A percentile compares a stretch with the other conserved stretches of the same genome.
Conservation (phyloP, 2,329 filamentous ascomycete species). For the Neurospora crassa region DNA sequence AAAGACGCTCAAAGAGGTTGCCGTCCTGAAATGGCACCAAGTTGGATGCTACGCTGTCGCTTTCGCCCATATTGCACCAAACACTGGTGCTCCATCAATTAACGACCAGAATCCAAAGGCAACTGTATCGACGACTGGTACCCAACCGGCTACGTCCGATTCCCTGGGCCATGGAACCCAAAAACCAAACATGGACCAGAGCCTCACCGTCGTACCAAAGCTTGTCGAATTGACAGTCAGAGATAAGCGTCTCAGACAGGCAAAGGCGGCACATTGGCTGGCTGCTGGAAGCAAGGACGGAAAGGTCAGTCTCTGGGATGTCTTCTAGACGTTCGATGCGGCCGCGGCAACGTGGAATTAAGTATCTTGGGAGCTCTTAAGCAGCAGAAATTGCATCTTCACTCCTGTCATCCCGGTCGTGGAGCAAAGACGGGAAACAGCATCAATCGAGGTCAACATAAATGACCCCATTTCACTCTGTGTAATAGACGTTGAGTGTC, state of each 20-base stretch:
- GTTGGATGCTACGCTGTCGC: conserved; percentile 75
- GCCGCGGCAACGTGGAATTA: background rate
- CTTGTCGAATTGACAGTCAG: conserved; percentile 42
- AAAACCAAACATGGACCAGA: background rate
- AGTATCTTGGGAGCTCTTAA: background rate
- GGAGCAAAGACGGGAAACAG: background rate
- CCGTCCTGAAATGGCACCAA: conserved; percentile 89
- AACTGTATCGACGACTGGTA: background rate
- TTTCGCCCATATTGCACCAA: conserved; percentile 46
- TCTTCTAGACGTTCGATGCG: conserved; percentile 49
- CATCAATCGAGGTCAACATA: background rate
- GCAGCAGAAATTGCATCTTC: background rate
- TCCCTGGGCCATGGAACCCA: background rate
- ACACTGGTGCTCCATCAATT: background rate
- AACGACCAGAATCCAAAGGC: background rate
- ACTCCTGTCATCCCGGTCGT: background rate
- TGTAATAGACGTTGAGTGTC: background rate
- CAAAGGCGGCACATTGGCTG: conserved; percentile 73
- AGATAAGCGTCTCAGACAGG: conserved; percentile 52
- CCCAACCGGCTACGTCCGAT: background rate
- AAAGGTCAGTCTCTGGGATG: conserved; percentile 90
- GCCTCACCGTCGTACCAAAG: conserved; percentile 20
- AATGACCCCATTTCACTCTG: background rate
- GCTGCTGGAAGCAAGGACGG: conserved; percentile 90
- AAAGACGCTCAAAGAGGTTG: conserved; percentile 75